Evolutionary conservation across 1,139 yeast genomes (phyloP).

Genomic region (Magnusiomyces paraingens): DNA sequence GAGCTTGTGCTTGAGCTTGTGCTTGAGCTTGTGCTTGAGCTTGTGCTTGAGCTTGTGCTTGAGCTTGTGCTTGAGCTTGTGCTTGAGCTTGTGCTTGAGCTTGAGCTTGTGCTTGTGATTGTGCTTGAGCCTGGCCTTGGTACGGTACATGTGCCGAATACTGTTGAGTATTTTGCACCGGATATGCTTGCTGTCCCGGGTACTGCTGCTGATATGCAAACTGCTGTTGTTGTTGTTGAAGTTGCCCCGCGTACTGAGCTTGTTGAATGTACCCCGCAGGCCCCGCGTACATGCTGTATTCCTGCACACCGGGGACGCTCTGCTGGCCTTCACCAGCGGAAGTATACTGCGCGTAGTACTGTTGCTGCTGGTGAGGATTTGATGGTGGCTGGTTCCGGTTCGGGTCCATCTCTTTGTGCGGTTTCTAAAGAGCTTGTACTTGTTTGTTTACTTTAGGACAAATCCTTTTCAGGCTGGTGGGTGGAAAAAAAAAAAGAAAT

Average conservation of each 20-base stretch:
- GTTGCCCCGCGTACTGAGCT: neutral
- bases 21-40: slow-evolving; percentile 5
- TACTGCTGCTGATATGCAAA: neutral
- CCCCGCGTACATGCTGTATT: too few relatives aligned
- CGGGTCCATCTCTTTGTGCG: too few relatives aligned
- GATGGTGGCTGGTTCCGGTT: neutral
- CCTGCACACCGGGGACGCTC: neutral
- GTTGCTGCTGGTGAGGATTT: slow-evolving; percentile 1
- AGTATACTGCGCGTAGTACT: neutral
- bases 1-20: neutral
- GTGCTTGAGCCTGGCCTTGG: neutral
- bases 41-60: slow-evolving; percentile 1
- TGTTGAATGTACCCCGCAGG: neutral
- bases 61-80: neutral
- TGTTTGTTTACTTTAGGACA: too few relatives aligned
- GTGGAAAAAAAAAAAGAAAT: too few relatives aligned
- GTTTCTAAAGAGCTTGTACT: too few relatives aligned
- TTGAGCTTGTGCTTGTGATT: too few relatives aligned
- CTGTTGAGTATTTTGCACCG: neutral
- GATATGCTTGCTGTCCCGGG: neutral
- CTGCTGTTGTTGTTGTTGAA: neutral
- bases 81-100: neutral
- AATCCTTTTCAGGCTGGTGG: too few relatives aligned
- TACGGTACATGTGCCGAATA: neutral
- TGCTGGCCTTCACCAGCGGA: neutral